Base-by-base conservation (phyloP, 2,329 filamentous ascomycete genomes). In the Penicillium sp. region DNA sequence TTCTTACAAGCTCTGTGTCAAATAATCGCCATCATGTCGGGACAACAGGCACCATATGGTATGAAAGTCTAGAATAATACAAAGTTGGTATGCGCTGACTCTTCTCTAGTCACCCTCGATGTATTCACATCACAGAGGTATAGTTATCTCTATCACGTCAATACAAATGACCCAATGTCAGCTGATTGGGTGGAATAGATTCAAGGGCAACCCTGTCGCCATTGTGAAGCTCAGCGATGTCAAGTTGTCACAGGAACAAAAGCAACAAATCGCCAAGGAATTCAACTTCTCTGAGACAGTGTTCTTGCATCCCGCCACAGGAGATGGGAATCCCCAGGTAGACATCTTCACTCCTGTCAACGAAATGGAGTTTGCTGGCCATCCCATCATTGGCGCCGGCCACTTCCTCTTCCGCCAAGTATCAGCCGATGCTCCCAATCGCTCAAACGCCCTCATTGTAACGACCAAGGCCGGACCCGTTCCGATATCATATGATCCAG, bases 201-300 rank as follows among this genome's bases (percentile, higher is more conserved):
- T 42, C 12, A 23, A 42, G 7, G 37, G 29, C 0, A 50, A 42
- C n/a, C 29, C 45, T 10, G 52, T 55, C 10, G 45, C 52, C 19
- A 55, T 55, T 40, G 29, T 55, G 27, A 49, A 46, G 31, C 41
- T 56, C 23, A 45, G 12, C 41, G n/a, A 31, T 13, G n/a, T 31
- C 45, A 37, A 45, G 6, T 73, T 86, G 17, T 77, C 77, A 2
- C 81, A 84, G 63, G 68, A 74, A 2, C 78, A 81, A 66, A 87
- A 87, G 67, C 84, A 86, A 68, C 68, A 73, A 61, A 81, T 88
- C 59, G 83, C 85, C 38, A 75, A 78, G 52, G 85, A 88, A 71
- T 87, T 87, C 76, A 86, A 85, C 72, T 81, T 86, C 65, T 86
- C 83, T 47, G 84, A 87, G 71, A 87, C 84, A 0, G 82, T 86